A percentile compares a stretch with the other conserved stretches of the same genome.
phyloP scores from a whole-genome alignment of 2,329 filamentous ascomycete species.

The Apiospora kogelbergensis region DNA sequence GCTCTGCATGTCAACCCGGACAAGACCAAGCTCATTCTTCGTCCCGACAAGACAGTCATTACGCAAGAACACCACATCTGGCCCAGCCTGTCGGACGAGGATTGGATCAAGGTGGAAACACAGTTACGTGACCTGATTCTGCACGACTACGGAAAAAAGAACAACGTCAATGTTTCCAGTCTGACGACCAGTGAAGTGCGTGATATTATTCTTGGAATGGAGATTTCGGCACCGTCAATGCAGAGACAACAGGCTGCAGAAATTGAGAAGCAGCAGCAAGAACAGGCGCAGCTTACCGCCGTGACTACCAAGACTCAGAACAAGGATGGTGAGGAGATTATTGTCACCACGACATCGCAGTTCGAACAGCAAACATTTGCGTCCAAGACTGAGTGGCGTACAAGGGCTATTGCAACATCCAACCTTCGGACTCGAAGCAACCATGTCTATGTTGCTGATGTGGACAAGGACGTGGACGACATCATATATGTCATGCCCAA shows the following conservation, averaged over 20 bases:
- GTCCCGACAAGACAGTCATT: constrained; percentile 96
- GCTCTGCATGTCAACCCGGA: constrained; percentile 97
- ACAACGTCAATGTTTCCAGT: constrained; percentile 98
- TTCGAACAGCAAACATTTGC: constrained; percentile 98
- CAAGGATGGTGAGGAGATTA: constrained; percentile 93
- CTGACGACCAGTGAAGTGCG: constrained; percentile 95
- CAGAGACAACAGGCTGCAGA: constrained; percentile 97
- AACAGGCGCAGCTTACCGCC: constrained; percentile 93
- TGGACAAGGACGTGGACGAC: constrained; percentile 87
- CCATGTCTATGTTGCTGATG: constrained; percentile 98
- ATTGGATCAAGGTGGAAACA: constrained; percentile 99
- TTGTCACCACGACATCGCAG: constrained; percentile 96
- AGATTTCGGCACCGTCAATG: constrained; percentile 96
- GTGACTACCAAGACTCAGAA: constrained; percentile 99
- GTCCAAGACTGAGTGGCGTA: constrained; percentile 98
- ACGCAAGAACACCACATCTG: constrained; percentile 99
- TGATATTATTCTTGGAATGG: constrained; percentile 99
- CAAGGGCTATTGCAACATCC: constrained; percentile 91
- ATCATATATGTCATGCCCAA: constrained; percentile 99
- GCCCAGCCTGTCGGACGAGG: constrained; percentile 90
- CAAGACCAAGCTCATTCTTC: constrained; percentile 93
- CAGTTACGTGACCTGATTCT: constrained; percentile 92
- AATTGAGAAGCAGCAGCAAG: constrained; percentile 98
- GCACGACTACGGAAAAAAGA: constrained; percentile 99
- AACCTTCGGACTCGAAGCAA: constrained; percentile 92